These are phyloP conservation scores for Zizania latifolia DNA, from an alignment of 176 grass and related monocot species.

Conservation along the genomic window DNA sequence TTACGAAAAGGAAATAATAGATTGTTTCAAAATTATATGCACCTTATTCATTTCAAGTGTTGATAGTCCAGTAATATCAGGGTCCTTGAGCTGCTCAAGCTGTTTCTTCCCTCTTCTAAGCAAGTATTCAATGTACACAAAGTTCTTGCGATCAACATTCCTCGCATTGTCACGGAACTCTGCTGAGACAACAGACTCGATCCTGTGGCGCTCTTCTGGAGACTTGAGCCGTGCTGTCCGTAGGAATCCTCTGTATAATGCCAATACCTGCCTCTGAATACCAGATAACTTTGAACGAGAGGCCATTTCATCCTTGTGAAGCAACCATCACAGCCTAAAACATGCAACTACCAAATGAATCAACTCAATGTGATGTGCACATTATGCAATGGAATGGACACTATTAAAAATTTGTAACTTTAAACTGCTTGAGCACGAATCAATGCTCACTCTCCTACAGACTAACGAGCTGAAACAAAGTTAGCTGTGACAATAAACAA, in stretches of 20 bases:
- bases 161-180: constrained; percentile 69
- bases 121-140: constrained; percentile 93
- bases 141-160: constrained; percentile 71
- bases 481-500: background rate
- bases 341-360: background rate
- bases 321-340: constrained; percentile 2
- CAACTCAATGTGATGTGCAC: background rate
- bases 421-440: background rate
- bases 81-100: constrained; percentile 87
- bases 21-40: background rate
- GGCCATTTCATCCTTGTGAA: constrained; percentile 49
- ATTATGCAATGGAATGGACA: background rate
- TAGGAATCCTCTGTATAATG: constrained; percentile 71
- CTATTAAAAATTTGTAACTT: background rate
- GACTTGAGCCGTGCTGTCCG: constrained; percentile 52
- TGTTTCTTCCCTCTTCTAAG: constrained; percentile 80
- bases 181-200: constrained; percentile 56
- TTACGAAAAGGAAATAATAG: background rate
- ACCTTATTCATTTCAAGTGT: constrained; percentile 59
- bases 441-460: background rate
- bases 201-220: constrained; percentile 55
- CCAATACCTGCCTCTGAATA: constrained; percentile 85
- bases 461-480: background rate
- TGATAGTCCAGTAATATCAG: constrained; percentile 62
- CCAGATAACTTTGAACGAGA: constrained; percentile 62